phyloP scores from a whole-genome alignment of 306 rosid species.

The Oxytropis ochrocephala region DNA sequence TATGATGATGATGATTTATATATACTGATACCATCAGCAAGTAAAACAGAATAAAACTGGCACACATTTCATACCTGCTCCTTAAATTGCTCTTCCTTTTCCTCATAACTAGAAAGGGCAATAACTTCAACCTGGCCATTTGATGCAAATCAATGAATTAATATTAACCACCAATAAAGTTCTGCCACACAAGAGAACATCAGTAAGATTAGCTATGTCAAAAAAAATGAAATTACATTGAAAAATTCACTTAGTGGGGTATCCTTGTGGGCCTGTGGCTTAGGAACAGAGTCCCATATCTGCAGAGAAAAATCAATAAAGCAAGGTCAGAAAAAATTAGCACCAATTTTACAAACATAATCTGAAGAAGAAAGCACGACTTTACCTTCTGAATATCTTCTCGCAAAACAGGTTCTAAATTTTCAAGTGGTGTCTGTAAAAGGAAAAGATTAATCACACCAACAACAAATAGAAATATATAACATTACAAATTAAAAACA shows the following conservation, averaged over 20 bases:
- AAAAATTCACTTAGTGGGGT: slow-evolving; percentile 97
- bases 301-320: slow-evolving; percentile 23
- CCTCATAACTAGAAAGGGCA: slow-evolving; percentile 96
- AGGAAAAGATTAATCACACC: slow-evolving; percentile 23
- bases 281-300: slow-evolving; percentile 99
- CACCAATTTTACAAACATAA: background rate
- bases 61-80: slow-evolving; percentile 65
- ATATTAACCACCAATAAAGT: background rate
- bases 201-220: slow-evolving; percentile 2
- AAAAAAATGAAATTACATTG: slow-evolving; percentile 46
- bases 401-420: slow-evolving; percentile 92
- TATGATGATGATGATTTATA: background rate
- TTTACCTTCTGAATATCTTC: slow-evolving; percentile 96
- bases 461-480: slow-evolving; percentile 3
- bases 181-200: background rate
- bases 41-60: slow-evolving; percentile 7
- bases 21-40: background rate
- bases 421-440: slow-evolving; percentile 86
- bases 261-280: slow-evolving; percentile 80
- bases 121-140: slow-evolving; percentile 87
- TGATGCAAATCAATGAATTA: slow-evolving; percentile 31
- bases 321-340: background rate
- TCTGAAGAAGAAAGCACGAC: slow-evolving; percentile 9
- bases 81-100: slow-evolving; percentile 90
- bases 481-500: background rate